Base-by-base conservation (phyloP, 2,329 filamentous ascomycete species). In the Metarhizium anisopliae region DNA sequence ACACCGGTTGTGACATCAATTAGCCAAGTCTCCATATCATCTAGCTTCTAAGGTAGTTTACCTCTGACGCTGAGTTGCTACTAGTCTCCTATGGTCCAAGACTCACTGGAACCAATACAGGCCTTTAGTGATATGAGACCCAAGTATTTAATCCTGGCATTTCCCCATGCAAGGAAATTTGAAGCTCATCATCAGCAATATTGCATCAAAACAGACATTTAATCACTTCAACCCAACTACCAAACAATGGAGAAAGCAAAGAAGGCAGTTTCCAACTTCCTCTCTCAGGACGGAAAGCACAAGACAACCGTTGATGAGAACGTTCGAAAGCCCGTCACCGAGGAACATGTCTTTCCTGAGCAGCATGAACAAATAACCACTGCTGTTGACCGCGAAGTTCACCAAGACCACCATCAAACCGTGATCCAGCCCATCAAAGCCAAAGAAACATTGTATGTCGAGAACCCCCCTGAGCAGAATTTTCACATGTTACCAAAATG, bases 341-440 rank as follows among this genome's bases (percentile, higher is more conserved):
- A 86, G 18, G 84, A 89, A 69, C 75, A 76, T 1, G 68, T 88
- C 49, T 79, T 75, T 57, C 80, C 79, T 47, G 77, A 80, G n/a
- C 69, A 77, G 45, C 84, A 87, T 55, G 83, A 89, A 64, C 70
- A 84, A n/a, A 62, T 81, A 10, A 77, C 74, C 20, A 85, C 81
- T 1, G 85, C 83, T 6, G 68, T 89, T 30, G 83, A 89, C 65
- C 81, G 80, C 61, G 86, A 89, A 62, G 73, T 88, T 4, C 85
- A 89, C 65, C 85, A 88, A 66, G 82, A 89, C 57, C 86, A 89
- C 63, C 83, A 87, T 67, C 84, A 89, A 67, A 86, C 83, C 50
- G 83, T 82, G 0, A 72, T 89, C 1, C 86, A 89, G 70, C 86
- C 86, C 0, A 71, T 90, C 29, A 49, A 61, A 13, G 57, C 59